phyloP scores from a whole-genome alignment of 306 rosid genomes.

The Prunus fruticosa region DNA sequence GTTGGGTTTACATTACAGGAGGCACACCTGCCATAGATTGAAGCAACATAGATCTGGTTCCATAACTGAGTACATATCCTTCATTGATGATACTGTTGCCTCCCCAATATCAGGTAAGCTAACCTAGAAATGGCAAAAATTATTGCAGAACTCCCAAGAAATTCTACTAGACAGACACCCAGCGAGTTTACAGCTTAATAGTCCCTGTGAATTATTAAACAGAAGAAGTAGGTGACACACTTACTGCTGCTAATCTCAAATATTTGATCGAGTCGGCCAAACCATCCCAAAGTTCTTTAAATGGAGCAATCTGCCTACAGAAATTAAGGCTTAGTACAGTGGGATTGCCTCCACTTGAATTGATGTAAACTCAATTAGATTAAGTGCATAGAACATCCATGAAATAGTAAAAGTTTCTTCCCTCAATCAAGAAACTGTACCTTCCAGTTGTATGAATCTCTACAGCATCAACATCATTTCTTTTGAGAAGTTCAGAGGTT shows the following conservation, averaged over 20 bases:
- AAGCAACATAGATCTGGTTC: conserved; percentile 52
- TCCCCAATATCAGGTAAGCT: conserved; percentile 81
- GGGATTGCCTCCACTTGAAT: neutral
- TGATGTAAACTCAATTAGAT: neutral
- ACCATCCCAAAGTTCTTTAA: conserved; percentile 70
- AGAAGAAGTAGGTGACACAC: conserved; percentile 32
- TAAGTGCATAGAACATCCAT: neutral
- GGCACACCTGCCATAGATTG: conserved; percentile 85
- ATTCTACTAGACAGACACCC: neutral
- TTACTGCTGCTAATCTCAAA: conserved; percentile 67
- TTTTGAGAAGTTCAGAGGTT: conserved; percentile 57
- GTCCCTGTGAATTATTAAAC: neutral
- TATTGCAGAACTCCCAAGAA: conserved; percentile 10
- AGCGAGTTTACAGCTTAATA: neutral
- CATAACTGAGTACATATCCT: conserved; percentile 67
- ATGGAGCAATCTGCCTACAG: conserved; percentile 52
- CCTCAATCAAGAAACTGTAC: conserved; percentile 26
- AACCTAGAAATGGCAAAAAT: conserved; percentile 44
- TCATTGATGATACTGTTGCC: conserved; percentile 64
- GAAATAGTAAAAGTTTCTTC: neutral
- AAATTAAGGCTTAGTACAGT: conserved; percentile 12
- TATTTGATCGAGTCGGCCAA: conserved; percentile 57
- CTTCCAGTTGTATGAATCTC: conserved; percentile 94
- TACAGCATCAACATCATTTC: conserved; percentile 70
- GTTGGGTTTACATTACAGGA: neutral